phyloP scores from a whole-genome alignment of 1,284 basidiomycete genomes.

The Puccinia brachypodii region DNA sequence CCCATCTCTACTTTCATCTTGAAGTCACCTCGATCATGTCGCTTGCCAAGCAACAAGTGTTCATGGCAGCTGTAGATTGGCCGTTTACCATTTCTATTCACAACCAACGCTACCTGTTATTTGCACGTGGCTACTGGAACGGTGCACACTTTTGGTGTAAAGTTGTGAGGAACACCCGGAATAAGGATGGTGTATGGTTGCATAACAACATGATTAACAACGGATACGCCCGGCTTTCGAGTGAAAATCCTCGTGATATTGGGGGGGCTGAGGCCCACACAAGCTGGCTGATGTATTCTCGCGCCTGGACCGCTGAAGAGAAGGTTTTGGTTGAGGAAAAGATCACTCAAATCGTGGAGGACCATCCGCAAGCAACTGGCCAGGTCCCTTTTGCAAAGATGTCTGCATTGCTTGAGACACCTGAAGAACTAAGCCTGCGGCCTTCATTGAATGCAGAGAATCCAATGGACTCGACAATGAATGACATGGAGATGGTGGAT shows the following conservation, averaged over 20 bases:
- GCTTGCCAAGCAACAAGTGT: background rate
- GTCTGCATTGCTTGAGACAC: background rate
- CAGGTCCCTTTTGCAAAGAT: background rate
- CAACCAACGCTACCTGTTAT: background rate
- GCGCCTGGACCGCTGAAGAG: background rate
- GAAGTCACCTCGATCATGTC: background rate
- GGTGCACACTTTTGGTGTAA: background rate
- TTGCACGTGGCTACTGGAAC: background rate
- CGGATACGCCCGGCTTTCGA: background rate
- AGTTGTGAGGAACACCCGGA: background rate
- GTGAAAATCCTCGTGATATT: background rate
- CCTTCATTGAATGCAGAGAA: no score
- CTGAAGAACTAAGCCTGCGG: background rate
- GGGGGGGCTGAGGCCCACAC: background rate
- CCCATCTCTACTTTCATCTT: background rate
- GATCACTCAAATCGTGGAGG: background rate
- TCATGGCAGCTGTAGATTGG: background rate
- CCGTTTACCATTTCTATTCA: background rate
- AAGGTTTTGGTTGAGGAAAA: background rate
- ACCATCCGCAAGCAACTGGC: background rate
- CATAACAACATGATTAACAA: background rate
- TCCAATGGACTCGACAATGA: no score
- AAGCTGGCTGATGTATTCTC: slow-evolving; percentile 25
- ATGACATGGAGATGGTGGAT: no score
- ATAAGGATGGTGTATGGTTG: background rate